Percentiles rank a stretch among this genome's conserved stretches.
phyloP scores from a whole-genome alignment of 108 stramenopile species.

The Pseudonitzschia multiseries region DNA sequence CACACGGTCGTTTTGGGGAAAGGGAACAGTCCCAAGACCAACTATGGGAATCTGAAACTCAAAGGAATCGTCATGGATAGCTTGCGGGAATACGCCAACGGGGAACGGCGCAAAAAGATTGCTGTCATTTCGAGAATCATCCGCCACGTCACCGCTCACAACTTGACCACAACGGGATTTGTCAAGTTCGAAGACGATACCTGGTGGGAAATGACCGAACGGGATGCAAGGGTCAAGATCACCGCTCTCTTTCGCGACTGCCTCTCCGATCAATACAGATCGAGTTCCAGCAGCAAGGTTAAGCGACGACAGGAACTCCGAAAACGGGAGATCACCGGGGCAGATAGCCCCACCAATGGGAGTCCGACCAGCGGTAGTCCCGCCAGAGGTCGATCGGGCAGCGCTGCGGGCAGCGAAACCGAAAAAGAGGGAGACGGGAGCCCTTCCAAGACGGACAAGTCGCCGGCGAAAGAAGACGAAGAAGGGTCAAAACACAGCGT shows the following conservation, averaged over 20 bases:
- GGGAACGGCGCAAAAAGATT: conserved; percentile 15
- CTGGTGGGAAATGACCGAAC: conserved; percentile 23
- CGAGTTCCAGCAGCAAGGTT: conserved; percentile 30
- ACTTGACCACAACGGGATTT: conserved; percentile 13
- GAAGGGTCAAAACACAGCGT: neutral
- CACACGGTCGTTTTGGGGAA: conserved; percentile 30
- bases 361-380: neutral
- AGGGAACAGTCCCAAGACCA: conserved; percentile 11
- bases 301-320: conserved; percentile 20
- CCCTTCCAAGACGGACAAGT: neutral
- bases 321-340: neutral
- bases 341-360: neutral
- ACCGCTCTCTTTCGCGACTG: conserved; percentile 31
- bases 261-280: conserved; percentile 29
- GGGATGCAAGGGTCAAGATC: conserved; percentile 11
- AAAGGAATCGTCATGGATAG: conserved; percentile 9
- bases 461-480: neutral
- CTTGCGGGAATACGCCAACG: neutral
- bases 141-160: neutral
- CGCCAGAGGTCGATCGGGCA: neutral
- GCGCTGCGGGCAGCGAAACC: neutral
- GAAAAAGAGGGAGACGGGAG: neutral
- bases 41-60: conserved; percentile 23
- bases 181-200: conserved; percentile 21
- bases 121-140: conserved; percentile 14